phyloP scores from a whole-genome alignment of 208 protist species.

The Crithidia fasciculata region DNA sequence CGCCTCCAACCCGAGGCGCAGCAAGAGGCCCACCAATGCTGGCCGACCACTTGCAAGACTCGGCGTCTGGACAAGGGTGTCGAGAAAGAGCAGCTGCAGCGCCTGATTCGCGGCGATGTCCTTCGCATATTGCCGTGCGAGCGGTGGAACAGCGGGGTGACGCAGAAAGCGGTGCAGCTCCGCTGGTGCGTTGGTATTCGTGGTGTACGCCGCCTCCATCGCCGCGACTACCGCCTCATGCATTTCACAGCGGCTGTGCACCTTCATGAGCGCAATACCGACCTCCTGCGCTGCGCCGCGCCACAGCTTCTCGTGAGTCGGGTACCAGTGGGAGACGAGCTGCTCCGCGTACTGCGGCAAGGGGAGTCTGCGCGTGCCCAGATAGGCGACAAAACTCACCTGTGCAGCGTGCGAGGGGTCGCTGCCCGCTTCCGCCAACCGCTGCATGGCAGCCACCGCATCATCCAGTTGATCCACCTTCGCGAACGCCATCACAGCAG shows the following conservation, averaged over 20 bases:
- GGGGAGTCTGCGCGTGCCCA: constrained; percentile 43
- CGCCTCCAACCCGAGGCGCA: constrained; percentile 12
- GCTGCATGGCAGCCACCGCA: constrained; percentile 69
- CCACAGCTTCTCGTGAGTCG: constrained; percentile 29
- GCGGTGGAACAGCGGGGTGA: constrained; percentile 3
- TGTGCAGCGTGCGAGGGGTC: constrained; percentile 66
- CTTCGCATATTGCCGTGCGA: not conserved
- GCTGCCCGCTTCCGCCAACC: constrained; percentile 53
- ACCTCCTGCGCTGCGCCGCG: constrained; percentile 37
- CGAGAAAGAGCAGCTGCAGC: constrained; percentile 28
- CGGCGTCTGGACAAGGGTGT: constrained; percentile 7
- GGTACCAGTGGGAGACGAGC: constrained; percentile 76
- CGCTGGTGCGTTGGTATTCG: constrained; percentile 21
- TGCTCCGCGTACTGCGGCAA: constrained; percentile 75
- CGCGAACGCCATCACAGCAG: constrained; percentile 58
- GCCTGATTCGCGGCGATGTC: not conserved
- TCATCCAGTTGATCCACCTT: constrained; percentile 43
- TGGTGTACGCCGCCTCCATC: constrained; percentile 33
- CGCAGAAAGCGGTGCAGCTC: constrained; percentile 38
- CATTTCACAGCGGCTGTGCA: constrained; percentile 6
- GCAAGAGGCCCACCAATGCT: constrained; percentile 19
- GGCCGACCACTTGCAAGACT: not conserved
- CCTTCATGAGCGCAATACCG: constrained; percentile 50
- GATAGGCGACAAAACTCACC: constrained; percentile 49
- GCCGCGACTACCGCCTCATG: constrained; percentile 6